Evolutionary conservation across 139 green algal species (phyloP), one percentile per base, ranked within the genome.

Genomic region (Coccomyxa sp.): DNA sequence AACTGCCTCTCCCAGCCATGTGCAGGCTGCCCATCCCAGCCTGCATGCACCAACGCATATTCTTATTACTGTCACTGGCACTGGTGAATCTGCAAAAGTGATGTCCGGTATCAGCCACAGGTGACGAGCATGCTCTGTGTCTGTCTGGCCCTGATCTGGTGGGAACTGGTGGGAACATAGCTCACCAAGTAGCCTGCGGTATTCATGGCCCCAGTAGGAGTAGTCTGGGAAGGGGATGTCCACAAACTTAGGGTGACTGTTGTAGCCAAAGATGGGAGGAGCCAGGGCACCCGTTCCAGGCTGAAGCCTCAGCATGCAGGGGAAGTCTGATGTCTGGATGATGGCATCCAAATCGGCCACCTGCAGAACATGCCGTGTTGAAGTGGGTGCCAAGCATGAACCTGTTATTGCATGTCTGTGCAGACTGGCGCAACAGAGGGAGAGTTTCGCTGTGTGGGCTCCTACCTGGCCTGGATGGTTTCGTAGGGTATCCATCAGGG

Each of bases 191-290:
- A 83, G 79, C 6, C 68, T 68, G 27, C 39, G 41, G 64, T 84
- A 80, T 73, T 88, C 84, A 68, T 84, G 75, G 24, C 84, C 84
- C 73, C 74, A 86, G 73, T 82, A 88, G 31, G 81, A 74, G 76
- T 79, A 82, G 82, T 89, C 84, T 44, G 84, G 84, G 34, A 86
- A 83, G 55, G 79, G 74, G 12, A 89, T 64, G 55, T 89, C 84
- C 12, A 33, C 12, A 37, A 82, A 72, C 7, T 6, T 18, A 37
- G 39, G 39, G 3, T 77, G 38, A 22, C 76, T 85, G 72, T 78
- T 81, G 78, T 86, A 86, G 0, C 69, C 54, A 81, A 86, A 83
- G 22, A 86, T 78, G 8, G 82, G 82, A 9, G 72, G 64, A 16
- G 73, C 39, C 31, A 37, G 34, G 8, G 64, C 58, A 10, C 38